Base-by-base conservation (phyloP, 441 rosid genomes). In the Aleurites moluccanus region DNA sequence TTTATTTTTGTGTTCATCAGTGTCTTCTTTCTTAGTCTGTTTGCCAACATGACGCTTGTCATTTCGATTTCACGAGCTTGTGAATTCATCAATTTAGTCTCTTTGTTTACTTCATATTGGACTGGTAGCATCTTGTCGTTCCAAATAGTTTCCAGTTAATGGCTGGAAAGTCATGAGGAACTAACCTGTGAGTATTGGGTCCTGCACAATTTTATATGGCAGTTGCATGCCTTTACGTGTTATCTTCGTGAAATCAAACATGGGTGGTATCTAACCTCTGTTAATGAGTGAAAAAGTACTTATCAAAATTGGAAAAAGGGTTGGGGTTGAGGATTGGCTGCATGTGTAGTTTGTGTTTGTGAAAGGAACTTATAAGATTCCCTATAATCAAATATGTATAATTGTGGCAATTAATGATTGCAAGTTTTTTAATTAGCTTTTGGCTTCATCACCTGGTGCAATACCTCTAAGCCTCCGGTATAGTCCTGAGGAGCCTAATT, bases 401-500 rank as follows among this genome's bases (percentile, higher is more conserved):
- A 61, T 61, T 20, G 5, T 38, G 40, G 40, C 40, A 38, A 6
- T 59, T 40, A 27, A n/a, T 61, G 61, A 16, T 1, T 10, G 5
- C n/a, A n/a, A 25, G 13, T 10, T 45, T 56, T 27, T 10, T 61
- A 3, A 64, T 69, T 87, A 94, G 99, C 89, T 95, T 82, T 75
- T 95, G 82, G 83, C 78, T 83, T 82, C 88, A 10, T 82, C 88
- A 38, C 83, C 86, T 56, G 69, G 74, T 56, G 71, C 75, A 59
- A 68, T 57, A 71, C 91, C 93, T 74, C 85, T 89, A 59, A 77
- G 44, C 77, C 81, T 89, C 59, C 87, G 84, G 30, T 88, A 84
- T 75, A 83, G 75, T 74, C 75, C 77, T n/a, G 88, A 82, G 70
- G 92, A 92, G 60, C 88, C 90, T 61, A 91, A 92, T 81, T 89